Base-by-base conservation (phyloP, 495 filamentous ascomycete species). In the Hapsidospora chrysogenum region DNA sequence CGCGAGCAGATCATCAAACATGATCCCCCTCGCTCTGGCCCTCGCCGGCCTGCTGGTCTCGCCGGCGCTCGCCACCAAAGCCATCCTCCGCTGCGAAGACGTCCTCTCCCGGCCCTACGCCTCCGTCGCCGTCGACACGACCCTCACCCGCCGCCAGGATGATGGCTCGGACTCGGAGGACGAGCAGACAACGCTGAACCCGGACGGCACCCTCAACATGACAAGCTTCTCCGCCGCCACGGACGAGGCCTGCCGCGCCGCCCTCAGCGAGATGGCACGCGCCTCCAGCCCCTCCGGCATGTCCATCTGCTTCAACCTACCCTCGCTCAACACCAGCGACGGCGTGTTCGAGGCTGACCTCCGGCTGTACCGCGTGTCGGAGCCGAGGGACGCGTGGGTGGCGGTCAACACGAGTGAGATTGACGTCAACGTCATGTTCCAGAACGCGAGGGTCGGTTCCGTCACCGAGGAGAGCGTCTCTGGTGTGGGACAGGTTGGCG, bases 251-350 rank as follows among this genome's bases (percentile, higher is more conserved):
- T 80, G 75, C 51, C 46, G 43, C 33, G 50, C 52, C 14, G 51
- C 64, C 2, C 48, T 78, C 9, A 42, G 45, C 3, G 39, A 43
- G 9, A 54, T 78, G n/a, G 46, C 55, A 8, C 50, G 53, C 1
- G 66, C 68, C 9, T 60, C 63, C 3, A 84, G 81, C 35, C 74
- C 76, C 3, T 72, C 76, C 1, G 80, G 80, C 10, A 60, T 80
- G n/a, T 70, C 71, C n/a, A 66, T 76, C 20, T 86, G 80, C 63
- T 86, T 83, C 51, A 86, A 85, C 43, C 44, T 86, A 3, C 70
- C 68, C 13, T 62, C 61, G 16, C 58, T 78, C 30, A 60, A 82
- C 50, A 74, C 63, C 47, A 45, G 41, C 1, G 71, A 64, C 5
- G 80, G 80, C 8, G 56, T 71, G 1, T 85, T 86, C 47, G 61